Percentiles rank a stretch among this genome's conserved stretches.
phyloP scores from a whole-genome alignment of 2,329 filamentous ascomycete genomes.

The Pestalotiopsis sp. region DNA sequence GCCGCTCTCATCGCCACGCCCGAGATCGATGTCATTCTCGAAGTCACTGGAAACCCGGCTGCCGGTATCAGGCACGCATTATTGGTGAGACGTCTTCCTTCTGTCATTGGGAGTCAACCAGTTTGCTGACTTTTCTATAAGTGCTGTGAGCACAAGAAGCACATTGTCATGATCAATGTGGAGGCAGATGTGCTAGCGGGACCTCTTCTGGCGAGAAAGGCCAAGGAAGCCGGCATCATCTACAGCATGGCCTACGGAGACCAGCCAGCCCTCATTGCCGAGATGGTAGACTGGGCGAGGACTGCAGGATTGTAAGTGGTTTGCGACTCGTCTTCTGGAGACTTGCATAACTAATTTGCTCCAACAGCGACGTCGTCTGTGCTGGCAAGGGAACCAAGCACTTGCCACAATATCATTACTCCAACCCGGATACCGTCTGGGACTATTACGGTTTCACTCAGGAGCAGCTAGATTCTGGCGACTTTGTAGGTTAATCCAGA shows the following conservation, averaged over 20 bases:
- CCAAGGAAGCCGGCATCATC: constrained; percentile 46
- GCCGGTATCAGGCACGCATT: constrained; percentile 46
- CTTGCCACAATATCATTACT: constrained; percentile 46
- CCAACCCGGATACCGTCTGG: constrained; percentile 49
- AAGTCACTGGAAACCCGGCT: constrained; percentile 45
- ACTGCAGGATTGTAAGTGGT: constrained; percentile 39
- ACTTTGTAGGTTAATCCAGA: neutral
- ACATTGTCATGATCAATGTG: constrained; percentile 51
- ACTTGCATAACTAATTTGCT: neutral
- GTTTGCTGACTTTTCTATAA: neutral
- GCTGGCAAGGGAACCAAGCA: constrained; percentile 50
- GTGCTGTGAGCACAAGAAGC: constrained; percentile 50
- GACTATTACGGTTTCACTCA: constrained; percentile 47
- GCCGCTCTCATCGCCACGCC: constrained; percentile 43
- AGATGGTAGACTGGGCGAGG: constrained; percentile 45
- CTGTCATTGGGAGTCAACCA: neutral
- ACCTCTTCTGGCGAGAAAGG: constrained; percentile 41
- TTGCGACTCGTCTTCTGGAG: neutral
- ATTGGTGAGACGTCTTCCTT: constrained; percentile 18
- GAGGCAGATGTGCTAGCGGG: constrained; percentile 47
- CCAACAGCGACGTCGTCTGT: constrained; percentile 39
- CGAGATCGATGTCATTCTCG: constrained; percentile 46
- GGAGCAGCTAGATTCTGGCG: constrained; percentile 40
- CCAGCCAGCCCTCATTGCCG: constrained; percentile 45
- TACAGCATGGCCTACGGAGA: constrained; percentile 51